Percentiles rank a stretch among this genome's conserved stretches.
Evolutionary conservation across 2,329 filamentous ascomycete genomes (phyloP).

Genomic region (Colletotrichum spaethianum): DNA sequence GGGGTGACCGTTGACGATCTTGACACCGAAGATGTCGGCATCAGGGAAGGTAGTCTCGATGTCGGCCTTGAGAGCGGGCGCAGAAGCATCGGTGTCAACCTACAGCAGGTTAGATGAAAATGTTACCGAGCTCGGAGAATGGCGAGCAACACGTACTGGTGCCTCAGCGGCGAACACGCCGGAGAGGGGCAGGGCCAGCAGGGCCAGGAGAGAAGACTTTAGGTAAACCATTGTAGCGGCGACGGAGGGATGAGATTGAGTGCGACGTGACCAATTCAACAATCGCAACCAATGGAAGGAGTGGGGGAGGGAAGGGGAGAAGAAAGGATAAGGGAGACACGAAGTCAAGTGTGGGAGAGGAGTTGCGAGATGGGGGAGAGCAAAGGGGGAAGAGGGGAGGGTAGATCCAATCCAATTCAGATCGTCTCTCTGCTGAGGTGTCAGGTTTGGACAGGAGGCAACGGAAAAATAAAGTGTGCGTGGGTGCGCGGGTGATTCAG

Average conservation of each 20-base stretch:
- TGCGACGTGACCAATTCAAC: slow-evolving; percentile 40
- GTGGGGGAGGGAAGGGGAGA: slow-evolving; percentile 1
- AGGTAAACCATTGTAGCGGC: slow-evolving; percentile 77
- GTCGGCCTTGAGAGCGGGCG: slow-evolving; percentile 69
- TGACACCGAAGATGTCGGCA: slow-evolving; percentile 91
- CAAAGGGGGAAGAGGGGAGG: slow-evolving; percentile 2
- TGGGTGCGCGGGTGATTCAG: slow-evolving; percentile 20
- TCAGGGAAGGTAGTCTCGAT: slow-evolving; percentile 75
- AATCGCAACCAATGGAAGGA: slow-evolving; percentile 49
- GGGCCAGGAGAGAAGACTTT: slow-evolving; percentile 78
- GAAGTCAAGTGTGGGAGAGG: slow-evolving; percentile 10
- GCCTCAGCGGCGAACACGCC: slow-evolving; percentile 72
- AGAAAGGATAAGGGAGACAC: slow-evolving; percentile 9
- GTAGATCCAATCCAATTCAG: slow-evolving; percentile 20
- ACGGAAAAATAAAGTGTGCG: slow-evolving; percentile 36
- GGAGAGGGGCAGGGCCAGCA: slow-evolving; percentile 79
- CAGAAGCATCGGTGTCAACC: slow-evolving; percentile 43
- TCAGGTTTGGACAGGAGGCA: slow-evolving; percentile 21
- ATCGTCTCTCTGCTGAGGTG: slow-evolving; percentile 26
- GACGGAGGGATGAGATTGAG: slow-evolving; percentile 24
- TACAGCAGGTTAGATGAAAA: slow-evolving; percentile 36
- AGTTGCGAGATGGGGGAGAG: slow-evolving; percentile 9
- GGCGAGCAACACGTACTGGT: slow-evolving; percentile 60
- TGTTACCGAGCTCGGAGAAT: background rate
- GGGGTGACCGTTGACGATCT: slow-evolving; percentile 92